phyloP scores from a whole-genome alignment of 345 rosid species.

The Eucalyptus urophylla region DNA sequence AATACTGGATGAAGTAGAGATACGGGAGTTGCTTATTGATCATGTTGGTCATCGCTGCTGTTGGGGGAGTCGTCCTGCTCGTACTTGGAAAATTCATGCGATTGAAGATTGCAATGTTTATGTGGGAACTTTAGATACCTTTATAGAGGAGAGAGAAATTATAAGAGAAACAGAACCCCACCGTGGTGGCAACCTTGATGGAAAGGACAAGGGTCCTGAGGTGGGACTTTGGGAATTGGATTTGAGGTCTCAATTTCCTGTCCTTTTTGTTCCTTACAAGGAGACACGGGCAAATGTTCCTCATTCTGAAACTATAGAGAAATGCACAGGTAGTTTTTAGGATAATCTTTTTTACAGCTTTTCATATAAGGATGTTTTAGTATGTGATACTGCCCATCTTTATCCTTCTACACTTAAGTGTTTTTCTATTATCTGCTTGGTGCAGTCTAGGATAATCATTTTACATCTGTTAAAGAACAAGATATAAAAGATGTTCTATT shows the following conservation, averaged over 20 bases:
- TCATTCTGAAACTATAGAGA: constrained; percentile 56
- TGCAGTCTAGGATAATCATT: background rate
- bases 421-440: background rate
- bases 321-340: constrained; percentile 51
- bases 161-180: constrained; percentile 56
- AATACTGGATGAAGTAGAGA: constrained; percentile 82
- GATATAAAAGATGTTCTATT: background rate
- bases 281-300: constrained; percentile 56
- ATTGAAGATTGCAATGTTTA: constrained; percentile 95
- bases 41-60: constrained; percentile 92
- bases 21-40: constrained; percentile 87
- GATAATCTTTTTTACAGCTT: background rate
- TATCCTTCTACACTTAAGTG: background rate
- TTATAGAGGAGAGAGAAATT: constrained; percentile 78
- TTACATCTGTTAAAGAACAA: background rate
- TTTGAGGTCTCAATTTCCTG: constrained; percentile 70
- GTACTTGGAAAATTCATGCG: constrained; percentile 83
- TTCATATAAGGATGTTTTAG: background rate
- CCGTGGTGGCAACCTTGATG: constrained; percentile 32
- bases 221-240: constrained; percentile 78
- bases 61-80: constrained; percentile 98
- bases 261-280: constrained; percentile 51
- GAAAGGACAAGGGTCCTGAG: constrained; percentile 39
- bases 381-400: background rate
- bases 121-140: constrained; percentile 87